Evolutionary conservation across 164 flowering plant genomes (phyloP).

Genomic region (Pachysandra terminalis): DNA sequence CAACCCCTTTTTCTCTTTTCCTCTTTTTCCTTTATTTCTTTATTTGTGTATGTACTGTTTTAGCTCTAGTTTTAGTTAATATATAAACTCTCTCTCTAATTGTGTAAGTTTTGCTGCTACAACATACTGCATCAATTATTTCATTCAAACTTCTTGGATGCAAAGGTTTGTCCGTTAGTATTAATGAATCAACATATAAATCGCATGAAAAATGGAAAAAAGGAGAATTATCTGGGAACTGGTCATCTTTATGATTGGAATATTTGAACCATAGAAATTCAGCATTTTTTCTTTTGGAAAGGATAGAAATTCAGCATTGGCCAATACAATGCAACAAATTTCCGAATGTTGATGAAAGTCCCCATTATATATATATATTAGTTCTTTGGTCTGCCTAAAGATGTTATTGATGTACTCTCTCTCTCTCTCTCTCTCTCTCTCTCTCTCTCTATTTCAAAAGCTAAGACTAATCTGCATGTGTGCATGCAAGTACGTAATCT

Average conservation of each 20-base stretch:
- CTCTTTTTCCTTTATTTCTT: no score
- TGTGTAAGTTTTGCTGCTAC: no score
- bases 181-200: no score
- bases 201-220: no score
- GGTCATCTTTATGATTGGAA: not conserved
- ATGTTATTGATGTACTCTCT: not conserved
- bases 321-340: not conserved
- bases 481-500: constrained; percentile 64
- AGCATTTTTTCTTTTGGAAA: no score
- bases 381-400: not conserved
- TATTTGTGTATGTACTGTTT: no score
- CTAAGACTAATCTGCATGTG: constrained; percentile 11
- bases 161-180: no score
- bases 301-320: not conserved
- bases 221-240: not conserved
- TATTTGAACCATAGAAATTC: not conserved
- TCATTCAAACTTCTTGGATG: no score
- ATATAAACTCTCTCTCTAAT: no score
- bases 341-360: not conserved
- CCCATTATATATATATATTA: not conserved
- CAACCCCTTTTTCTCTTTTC: no score
- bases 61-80: no score
- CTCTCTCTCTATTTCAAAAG: not conserved
- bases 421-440: not conserved
- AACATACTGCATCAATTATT: no score